Conservation (phyloP, 139 green algal species). For the Closterium sp. region DNA sequence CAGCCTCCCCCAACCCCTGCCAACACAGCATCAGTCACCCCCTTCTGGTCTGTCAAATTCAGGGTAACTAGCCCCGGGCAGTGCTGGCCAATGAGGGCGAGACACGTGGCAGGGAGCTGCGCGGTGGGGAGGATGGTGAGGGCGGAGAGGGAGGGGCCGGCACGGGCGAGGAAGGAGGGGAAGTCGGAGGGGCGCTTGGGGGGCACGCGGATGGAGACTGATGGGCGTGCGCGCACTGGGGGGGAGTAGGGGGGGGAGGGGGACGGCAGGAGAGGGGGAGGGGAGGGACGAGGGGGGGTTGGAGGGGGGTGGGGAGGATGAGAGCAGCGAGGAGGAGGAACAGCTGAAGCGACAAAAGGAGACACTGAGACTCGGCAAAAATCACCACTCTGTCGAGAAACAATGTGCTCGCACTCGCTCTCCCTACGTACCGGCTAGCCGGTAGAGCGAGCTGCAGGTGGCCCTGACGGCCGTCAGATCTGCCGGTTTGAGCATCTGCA, state of each 20-base stretch:
- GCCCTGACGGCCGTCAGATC: background rate
- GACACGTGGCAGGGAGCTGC: background rate
- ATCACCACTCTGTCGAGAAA: too few species aligned
- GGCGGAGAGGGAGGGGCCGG: background rate
- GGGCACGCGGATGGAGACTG: background rate
- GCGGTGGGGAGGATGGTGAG: background rate
- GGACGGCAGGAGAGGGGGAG: too few species aligned
- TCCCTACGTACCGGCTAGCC: background rate
- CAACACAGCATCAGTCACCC: background rate
- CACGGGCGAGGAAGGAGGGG: background rate
- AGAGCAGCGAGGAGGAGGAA: too few species aligned
- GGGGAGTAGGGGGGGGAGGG: too few species aligned
- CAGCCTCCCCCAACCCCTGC: background rate
- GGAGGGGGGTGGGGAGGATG: too few species aligned
- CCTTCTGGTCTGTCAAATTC: background rate
- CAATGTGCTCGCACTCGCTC: background rate
- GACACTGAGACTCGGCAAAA: too few species aligned
- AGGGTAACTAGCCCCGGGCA: background rate
- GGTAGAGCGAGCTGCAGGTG: background rate
- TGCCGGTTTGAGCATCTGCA: background rate
- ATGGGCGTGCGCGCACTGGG: background rate
- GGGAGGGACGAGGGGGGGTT: background rate
- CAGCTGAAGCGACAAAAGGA: too few species aligned
- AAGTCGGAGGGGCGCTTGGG: background rate
- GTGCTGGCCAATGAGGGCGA: background rate